Percentiles rank a stretch among this genome's conserved stretches.
phyloP scores from a whole-genome alignment of 192 early-diverging fungal species.

The Podila clonocystis region DNA sequence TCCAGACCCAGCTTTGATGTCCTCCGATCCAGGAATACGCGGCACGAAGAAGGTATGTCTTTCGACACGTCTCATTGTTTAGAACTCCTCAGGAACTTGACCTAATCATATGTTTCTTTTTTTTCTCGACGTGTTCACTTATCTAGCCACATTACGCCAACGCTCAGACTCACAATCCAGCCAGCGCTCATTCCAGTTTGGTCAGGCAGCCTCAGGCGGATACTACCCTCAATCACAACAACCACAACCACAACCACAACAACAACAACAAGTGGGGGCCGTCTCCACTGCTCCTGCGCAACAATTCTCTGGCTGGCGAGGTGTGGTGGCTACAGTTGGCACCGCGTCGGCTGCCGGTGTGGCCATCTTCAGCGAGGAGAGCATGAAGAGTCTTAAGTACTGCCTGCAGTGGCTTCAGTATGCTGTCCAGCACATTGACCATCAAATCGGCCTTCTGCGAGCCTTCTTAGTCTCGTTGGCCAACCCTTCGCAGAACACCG shows the following conservation, averaged over 20 bases:
- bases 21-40: constrained; percentile 23
- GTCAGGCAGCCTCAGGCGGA: constrained; percentile 11
- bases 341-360: constrained; percentile 74
- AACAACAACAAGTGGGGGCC: constrained; percentile 14
- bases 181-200: constrained; percentile 29
- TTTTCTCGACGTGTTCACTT: neutral
- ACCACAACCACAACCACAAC: constrained; percentile 23
- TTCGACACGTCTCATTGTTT: too few relatives aligned
- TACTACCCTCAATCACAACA: constrained; percentile 48
- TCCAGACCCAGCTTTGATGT: constrained; percentile 47
- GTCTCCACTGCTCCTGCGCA: constrained; percentile 20
- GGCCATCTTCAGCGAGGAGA: constrained; percentile 88
- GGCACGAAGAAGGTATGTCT: constrained; percentile 40
- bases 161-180: constrained; percentile 47
- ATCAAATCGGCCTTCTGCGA: constrained; percentile 71
- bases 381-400: constrained; percentile 87
- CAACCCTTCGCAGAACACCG: constrained; percentile 31
- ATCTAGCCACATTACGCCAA: constrained; percentile 25
- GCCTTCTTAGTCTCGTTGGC: constrained; percentile 62
- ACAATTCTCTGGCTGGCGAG: constrained; percentile 65
- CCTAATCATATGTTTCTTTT: neutral
- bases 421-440: constrained; percentile 77
- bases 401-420: constrained; percentile 91
- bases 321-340: constrained; percentile 72
- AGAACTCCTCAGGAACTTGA: too few relatives aligned